Evolutionary conservation across 2,329 filamentous ascomycete species (phyloP), one percentile per base, ranked within the genome.

Genomic region (Ambrosiella cleistominuta): DNA sequence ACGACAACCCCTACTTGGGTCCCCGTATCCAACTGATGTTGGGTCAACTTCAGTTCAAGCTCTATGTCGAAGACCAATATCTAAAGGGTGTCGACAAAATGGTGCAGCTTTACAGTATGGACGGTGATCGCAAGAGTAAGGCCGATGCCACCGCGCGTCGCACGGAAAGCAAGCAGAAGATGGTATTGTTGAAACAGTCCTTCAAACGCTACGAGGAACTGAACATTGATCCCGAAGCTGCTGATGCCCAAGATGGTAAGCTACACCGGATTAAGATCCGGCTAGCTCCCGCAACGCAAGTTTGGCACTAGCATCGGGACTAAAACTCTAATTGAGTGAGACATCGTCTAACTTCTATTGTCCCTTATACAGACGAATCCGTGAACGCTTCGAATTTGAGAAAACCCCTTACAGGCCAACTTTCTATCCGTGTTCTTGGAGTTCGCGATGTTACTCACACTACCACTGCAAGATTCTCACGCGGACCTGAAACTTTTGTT

Each of bases 21-120:
- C 91, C 93, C 61, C 89, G 94, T 64, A 98, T 98, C 66, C 93
- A 98, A 74, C 86, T 97, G 66, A 98, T 98, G 93, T 76, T 98
- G 67, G 95, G 93, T 53, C 93, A 98, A 70, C 84, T 98, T 63
- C 89, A 97, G 71, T 98, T 98, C 75, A 98, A 98, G 74, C 79
- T 98, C 62, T 95, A 93, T 64, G 93, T 98, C 36, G 93, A 98
- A 70, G 95, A 96, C 69, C 93, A 98, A 72, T 98, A 98, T 71
- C 89, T 97, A 64, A 94, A 95, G 67, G 93, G 93, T 62, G 93
- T 98, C 65, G 93, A 98, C 71, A 98, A 98, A 75, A 97, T 98
- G 93, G 88, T 96, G 52, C 88, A 93, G 69, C 76, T 98, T 40
- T 98, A 98, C 68, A 84, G 93, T 68, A 93, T 97, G 79, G 93